Evolutionary conservation across 495 filamentous ascomycete genomes (phyloP).

Genomic region (Xylaria bambusicola): DNA sequence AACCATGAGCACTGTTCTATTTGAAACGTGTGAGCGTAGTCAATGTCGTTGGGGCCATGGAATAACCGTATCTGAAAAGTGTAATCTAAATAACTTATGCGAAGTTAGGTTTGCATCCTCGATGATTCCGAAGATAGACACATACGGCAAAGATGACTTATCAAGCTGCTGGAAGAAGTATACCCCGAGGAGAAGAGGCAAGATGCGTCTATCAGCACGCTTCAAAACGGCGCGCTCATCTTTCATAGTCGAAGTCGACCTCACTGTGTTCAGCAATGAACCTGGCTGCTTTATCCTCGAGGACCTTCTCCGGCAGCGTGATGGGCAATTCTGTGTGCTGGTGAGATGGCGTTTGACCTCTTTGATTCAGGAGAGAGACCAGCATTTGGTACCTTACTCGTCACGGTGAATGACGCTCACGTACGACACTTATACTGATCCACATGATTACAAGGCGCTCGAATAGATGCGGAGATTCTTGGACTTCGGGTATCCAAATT

Average conservation of each 20-base stretch:
- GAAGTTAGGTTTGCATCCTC: conserved; percentile 51
- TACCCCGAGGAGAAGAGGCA: conserved; percentile 51
- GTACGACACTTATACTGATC: background rate
- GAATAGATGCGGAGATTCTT: conserved; percentile 5
- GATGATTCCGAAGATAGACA: conserved; percentile 57
- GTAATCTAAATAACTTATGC: background rate
- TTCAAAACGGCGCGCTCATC: conserved; percentile 41
- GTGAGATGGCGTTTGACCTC: conserved; percentile 25
- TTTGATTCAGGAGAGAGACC: background rate
- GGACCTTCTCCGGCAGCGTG: conserved; percentile 14
- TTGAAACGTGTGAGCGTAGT: too few species aligned
- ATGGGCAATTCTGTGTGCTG: conserved; percentile 24
- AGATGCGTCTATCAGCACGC: conserved; percentile 50
- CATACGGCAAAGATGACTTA: conserved; percentile 53
- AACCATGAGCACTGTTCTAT: conserved; percentile 51
- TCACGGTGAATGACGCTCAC: conserved; percentile 19
- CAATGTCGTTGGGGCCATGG: too few species aligned
- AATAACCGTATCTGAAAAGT: too few species aligned
- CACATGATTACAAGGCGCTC: background rate
- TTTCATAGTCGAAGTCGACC: conserved; percentile 39
- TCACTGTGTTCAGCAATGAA: conserved; percentile 43
- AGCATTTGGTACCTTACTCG: conserved; percentile 14
- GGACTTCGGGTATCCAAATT: background rate
- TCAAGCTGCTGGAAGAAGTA: conserved; percentile 60
- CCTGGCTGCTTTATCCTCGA: conserved; percentile 42